These are phyloP conservation scores for Irpex lacteus DNA, from an alignment of 1,284 basidiomycete species.

Conservation along the genomic window DNA sequence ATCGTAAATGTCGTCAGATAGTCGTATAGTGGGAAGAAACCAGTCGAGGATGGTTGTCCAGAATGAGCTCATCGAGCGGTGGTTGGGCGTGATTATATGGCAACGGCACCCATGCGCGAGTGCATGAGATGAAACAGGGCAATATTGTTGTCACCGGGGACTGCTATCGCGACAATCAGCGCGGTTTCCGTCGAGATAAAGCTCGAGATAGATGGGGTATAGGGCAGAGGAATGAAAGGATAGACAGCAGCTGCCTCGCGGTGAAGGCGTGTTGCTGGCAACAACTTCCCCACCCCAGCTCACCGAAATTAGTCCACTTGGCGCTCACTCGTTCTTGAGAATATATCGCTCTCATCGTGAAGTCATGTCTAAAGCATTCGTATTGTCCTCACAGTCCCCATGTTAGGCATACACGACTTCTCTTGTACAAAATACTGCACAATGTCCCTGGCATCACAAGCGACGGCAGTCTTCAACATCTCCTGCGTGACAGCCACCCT, in stretches of 20 bases:
- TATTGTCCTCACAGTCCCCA: slow-evolving; percentile 60
- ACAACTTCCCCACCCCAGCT: not conserved
- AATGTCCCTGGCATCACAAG: slow-evolving; percentile 62
- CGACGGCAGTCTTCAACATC: slow-evolving; percentile 66
- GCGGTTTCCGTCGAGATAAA: slow-evolving; percentile 2
- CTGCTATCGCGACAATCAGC: slow-evolving; percentile 12
- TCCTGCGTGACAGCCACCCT: slow-evolving; percentile 50
- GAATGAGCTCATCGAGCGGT: slow-evolving; percentile 26
- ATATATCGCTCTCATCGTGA: not conserved
- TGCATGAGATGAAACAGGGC: slow-evolving; percentile 11
- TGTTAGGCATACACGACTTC: slow-evolving; percentile 73
- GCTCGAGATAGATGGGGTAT: slow-evolving; percentile 8
- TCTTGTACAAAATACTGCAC: slow-evolving; percentile 72
- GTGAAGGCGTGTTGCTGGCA: slow-evolving; percentile 1
- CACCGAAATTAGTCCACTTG: not conserved
- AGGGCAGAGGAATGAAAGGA: not conserved
- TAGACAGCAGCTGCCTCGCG: slow-evolving; percentile 7
- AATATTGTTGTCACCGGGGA: not conserved
- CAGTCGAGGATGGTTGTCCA: slow-evolving; percentile 29
- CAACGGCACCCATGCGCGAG: slow-evolving; percentile 3
- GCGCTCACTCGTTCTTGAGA: not conserved
- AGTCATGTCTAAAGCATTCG: not conserved
- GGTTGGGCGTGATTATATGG: slow-evolving; percentile 5
- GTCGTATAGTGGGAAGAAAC: slow-evolving; percentile 29
- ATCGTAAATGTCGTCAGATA: slow-evolving; percentile 30